These are phyloP conservation scores for Thermomucor indicae-seudaticae DNA, from an alignment of 371 early-diverging fungal species.

Conservation along the genomic window DNA sequence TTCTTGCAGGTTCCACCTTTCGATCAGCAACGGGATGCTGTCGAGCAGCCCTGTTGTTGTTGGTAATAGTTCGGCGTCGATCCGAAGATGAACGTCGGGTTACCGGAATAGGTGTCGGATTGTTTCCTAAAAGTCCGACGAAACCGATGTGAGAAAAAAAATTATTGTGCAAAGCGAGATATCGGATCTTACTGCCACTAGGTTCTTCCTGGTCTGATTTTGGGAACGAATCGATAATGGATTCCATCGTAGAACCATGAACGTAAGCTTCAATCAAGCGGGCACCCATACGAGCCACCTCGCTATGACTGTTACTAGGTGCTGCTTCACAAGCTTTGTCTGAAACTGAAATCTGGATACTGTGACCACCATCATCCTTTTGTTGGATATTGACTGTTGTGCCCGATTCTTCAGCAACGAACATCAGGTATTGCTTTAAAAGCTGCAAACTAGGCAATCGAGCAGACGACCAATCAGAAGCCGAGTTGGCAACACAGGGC, in stretches of 20 bases:
- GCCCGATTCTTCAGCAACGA: slow-evolving; percentile 25
- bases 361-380: slow-evolving; percentile 5
- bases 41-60: not conserved
- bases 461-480: not conserved
- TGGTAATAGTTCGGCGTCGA: slow-evolving; percentile 7
- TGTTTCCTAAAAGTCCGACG: too few relatives aligned
- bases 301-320: not conserved
- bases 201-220: not conserved
- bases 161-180: too few relatives aligned
- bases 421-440: slow-evolving; percentile 31
- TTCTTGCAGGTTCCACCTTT: too few relatives aligned
- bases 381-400: slow-evolving; percentile 6
- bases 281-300: slow-evolving; percentile 15
- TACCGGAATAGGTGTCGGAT: slow-evolving; percentile 1
- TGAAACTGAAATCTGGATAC: slow-evolving; percentile 1
- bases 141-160: too few relatives aligned
- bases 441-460: slow-evolving; percentile 23
- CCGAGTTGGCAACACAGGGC: not conserved
- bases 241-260: slow-evolving; percentile 10
- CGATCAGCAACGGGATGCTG: too few relatives aligned
- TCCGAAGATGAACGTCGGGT: slow-evolving; percentile 7
- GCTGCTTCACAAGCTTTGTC: not conserved
- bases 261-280: slow-evolving; percentile 27
- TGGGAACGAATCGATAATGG: slow-evolving; percentile 3
- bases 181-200: too few relatives aligned